phyloP scores from a whole-genome alignment of 768 basidiomycete species.

The Kwoniella bestiolae region DNA sequence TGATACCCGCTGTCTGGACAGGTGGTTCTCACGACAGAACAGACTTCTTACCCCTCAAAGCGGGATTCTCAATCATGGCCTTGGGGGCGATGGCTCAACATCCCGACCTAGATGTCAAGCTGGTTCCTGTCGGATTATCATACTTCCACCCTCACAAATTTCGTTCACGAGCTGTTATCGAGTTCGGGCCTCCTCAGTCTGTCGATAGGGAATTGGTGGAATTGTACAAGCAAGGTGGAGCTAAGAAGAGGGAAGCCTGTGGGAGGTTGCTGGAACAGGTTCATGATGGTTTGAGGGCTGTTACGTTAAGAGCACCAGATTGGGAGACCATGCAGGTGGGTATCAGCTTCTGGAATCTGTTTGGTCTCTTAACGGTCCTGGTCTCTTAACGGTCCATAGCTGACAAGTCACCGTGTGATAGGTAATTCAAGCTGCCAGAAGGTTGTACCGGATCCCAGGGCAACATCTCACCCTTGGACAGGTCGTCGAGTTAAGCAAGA shows the following conservation, averaged over 20 bases:
- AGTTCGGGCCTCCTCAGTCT: constrained; percentile 88
- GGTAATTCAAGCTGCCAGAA: constrained; percentile 93
- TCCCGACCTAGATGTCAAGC: constrained; percentile 81
- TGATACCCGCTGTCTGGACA: constrained; percentile 55
- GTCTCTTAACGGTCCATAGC: no score
- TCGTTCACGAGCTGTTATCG: constrained; percentile 94
- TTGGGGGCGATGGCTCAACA: constrained; percentile 95
- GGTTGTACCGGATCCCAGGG: constrained; percentile 90
- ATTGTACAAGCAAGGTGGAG: constrained; percentile 88
- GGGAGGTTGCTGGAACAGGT: constrained; percentile 85
- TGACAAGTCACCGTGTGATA: constrained; percentile 52
- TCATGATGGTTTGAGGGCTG: constrained; percentile 91
- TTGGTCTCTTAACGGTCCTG: no score
- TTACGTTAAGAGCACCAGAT: constrained; percentile 92
- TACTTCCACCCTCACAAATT: constrained; percentile 83
- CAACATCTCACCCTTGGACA: constrained; percentile 92
- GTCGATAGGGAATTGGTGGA: constrained; percentile 87
- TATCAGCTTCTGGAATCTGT: no score
- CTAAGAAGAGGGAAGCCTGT: constrained; percentile 86
- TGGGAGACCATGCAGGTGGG: constrained; percentile 96
- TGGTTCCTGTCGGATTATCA: constrained; percentile 70
- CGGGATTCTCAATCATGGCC: constrained; percentile 97
- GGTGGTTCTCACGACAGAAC: constrained; percentile 98
- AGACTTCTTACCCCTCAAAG: constrained; percentile 93
- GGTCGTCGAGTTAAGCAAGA: constrained; percentile 90